phyloP scores from a whole-genome alignment of 441 rosid genomes.

The Mallotus repandus region DNA sequence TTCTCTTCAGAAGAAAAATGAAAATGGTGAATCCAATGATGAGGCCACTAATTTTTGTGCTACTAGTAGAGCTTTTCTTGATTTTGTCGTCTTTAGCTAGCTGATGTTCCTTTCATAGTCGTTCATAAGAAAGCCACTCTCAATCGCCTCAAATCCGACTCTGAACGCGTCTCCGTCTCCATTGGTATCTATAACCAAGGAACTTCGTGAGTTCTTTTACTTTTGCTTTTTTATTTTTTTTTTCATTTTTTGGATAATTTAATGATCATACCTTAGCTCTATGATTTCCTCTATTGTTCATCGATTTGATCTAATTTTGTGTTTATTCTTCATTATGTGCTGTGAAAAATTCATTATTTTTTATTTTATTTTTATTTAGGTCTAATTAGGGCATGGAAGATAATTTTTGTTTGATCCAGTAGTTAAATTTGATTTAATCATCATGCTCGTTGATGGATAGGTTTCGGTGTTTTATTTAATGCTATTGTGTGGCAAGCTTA shows the following conservation, averaged over 20 bases:
- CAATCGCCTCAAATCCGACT: constrained; percentile 74
- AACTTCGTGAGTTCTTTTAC: constrained; percentile 65
- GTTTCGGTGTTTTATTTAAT: too few species aligned
- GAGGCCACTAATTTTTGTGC: constrained; percentile 28
- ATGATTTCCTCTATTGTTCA: background rate
- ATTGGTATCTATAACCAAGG: constrained; percentile 89
- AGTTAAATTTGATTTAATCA: too few species aligned
- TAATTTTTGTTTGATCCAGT: too few species aligned
- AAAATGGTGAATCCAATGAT: constrained; percentile 30
- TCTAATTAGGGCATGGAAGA: too few species aligned
- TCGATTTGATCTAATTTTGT: background rate
- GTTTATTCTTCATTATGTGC: background rate
- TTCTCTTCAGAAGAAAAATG: too few species aligned
- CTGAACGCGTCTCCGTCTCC: constrained; percentile 78
- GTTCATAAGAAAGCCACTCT: constrained; percentile 91
- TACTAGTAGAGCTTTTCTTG: constrained; percentile 41
- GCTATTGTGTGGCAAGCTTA: too few species aligned
- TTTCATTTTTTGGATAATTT: background rate
- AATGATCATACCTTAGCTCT: constrained; percentile 23
- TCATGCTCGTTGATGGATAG: too few species aligned
- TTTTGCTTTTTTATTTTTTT: background rate
- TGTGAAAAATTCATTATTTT: background rate
- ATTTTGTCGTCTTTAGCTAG: constrained; percentile 48
- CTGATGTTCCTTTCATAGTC: constrained; percentile 82
- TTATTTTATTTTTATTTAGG: too few species aligned